Conservation (phyloP, 164 flowering plant species). For the Malania oleifera region DNA sequence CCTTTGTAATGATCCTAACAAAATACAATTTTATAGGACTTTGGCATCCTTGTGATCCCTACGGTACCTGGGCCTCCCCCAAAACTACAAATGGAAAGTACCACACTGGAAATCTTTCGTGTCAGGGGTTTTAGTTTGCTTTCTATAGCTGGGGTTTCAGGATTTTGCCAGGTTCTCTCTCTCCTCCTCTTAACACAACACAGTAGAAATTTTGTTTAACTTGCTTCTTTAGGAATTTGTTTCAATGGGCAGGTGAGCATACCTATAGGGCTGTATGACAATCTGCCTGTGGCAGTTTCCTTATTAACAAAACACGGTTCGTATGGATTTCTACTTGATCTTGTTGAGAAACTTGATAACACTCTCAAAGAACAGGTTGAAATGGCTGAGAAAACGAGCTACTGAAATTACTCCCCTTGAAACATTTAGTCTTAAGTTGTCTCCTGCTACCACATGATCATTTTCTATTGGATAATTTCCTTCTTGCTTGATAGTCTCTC, state of each 20-base stretch:
- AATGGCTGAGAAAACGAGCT: constrained; percentile 17
- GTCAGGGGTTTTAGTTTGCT: constrained; percentile 75
- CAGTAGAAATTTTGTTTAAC: too few species aligned
- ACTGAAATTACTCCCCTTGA: too few species aligned
- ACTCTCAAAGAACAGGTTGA: constrained; percentile 43
- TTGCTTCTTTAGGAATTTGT: too few species aligned
- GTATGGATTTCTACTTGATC: constrained; percentile 64
- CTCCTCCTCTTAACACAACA: too few species aligned
- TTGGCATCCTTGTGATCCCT: constrained; percentile 69
- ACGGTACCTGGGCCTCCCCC: constrained; percentile 92
- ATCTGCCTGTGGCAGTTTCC: constrained; percentile 72
- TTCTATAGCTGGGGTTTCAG: constrained; percentile 81
- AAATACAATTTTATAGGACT: constrained; percentile 38
- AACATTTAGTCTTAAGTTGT: too few species aligned
- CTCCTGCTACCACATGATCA: too few species aligned
- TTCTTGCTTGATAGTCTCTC: too few species aligned
- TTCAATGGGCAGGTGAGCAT: constrained; percentile 54
- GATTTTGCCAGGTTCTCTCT: constrained; percentile 72
- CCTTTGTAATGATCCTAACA: too few species aligned
- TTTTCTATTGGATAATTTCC: too few species aligned
- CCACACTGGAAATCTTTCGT: constrained; percentile 54
- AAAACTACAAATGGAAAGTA: constrained; percentile 50
- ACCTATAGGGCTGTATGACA: constrained; percentile 63
- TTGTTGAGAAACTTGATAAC: constrained; percentile 48
- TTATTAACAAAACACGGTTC: constrained; percentile 78